Conservation (phyloP, 345 rosid genomes). For the Brassica incana region DNA sequence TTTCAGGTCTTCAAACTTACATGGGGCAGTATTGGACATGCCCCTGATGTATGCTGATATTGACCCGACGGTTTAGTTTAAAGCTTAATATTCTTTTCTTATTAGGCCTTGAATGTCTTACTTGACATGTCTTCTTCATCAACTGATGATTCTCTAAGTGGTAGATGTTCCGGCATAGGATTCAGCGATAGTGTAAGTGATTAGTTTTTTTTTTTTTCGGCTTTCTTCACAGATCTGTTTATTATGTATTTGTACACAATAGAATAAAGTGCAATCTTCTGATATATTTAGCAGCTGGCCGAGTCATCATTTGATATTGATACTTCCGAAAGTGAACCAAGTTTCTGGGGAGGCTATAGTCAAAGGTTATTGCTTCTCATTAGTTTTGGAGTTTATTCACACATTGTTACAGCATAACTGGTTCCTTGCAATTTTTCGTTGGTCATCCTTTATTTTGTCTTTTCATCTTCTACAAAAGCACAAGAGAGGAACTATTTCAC, state of each 20-base stretch:
- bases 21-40: slow-evolving; percentile 24
- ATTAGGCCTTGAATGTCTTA: slow-evolving; percentile 76
- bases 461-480: no score
- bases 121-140: slow-evolving; percentile 69
- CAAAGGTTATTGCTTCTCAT: slow-evolving; percentile 50
- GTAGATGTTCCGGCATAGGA: slow-evolving; percentile 36
- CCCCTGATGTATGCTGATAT: slow-evolving; percentile 31
- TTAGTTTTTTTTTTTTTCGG: background rate
- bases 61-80: slow-evolving; percentile 14
- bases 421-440: background rate
- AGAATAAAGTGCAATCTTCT: slow-evolving; percentile 14
- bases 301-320: slow-evolving; percentile 57
- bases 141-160: slow-evolving; percentile 44
- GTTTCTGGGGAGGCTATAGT: slow-evolving; percentile 54
- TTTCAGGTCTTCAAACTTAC: slow-evolving; percentile 14
- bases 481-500: background rate
- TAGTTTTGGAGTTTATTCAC: slow-evolving; percentile 9
- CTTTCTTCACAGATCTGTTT: background rate
- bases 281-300: slow-evolving; percentile 48
- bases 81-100: slow-evolving; percentile 34
- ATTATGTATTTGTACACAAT: background rate
- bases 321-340: slow-evolving; percentile 59
- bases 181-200: slow-evolving; percentile 57
- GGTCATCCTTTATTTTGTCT: no score
- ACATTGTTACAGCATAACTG: background rate